Percentiles rank a stretch among this genome's conserved stretches.
phyloP scores from a whole-genome alignment of 371 early-diverging fungal genomes.

The Apophysomyces elegans region DNA sequence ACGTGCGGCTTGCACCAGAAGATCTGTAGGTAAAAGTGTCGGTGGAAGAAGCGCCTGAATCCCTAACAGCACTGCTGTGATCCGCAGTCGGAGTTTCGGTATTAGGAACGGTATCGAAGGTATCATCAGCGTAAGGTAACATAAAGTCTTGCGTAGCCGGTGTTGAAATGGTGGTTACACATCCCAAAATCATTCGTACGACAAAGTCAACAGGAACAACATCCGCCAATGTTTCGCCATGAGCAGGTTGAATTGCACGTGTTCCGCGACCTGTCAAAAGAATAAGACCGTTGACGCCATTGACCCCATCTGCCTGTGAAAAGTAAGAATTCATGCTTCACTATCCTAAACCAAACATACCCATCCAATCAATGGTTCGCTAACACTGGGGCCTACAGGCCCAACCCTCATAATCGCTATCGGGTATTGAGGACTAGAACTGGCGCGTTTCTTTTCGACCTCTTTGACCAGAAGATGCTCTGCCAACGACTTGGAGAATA shows the following conservation, averaged over 20 bases:
- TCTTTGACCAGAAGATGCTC: constrained; percentile 58
- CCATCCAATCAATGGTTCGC: constrained; percentile 68
- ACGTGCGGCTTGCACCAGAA: constrained; percentile 11
- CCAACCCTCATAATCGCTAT: constrained; percentile 59
- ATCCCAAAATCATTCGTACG: constrained; percentile 48
- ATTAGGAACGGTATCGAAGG: constrained; percentile 6
- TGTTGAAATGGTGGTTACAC: constrained; percentile 30
- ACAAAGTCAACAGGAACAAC: constrained; percentile 61
- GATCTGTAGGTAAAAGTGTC: constrained; percentile 7
- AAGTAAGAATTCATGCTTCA: background rate
- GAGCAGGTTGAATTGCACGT: constrained; percentile 37
- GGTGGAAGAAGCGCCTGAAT: constrained; percentile 15
- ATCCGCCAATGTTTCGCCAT: constrained; percentile 48
- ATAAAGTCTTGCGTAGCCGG: constrained; percentile 19
- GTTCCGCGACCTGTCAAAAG: constrained; percentile 46
- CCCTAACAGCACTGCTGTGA: background rate
- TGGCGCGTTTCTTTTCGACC: constrained; percentile 37
- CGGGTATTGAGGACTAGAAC: constrained; percentile 34
- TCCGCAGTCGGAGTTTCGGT: constrained; percentile 6
- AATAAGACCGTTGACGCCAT: constrained; percentile 54
- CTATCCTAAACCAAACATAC: constrained; percentile 28
- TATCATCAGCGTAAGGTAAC: constrained; percentile 10
- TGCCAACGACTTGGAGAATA: constrained; percentile 60
- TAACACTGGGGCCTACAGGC: constrained; percentile 56
- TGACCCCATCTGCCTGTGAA: constrained; percentile 59